A percentile compares a stretch with the other conserved stretches of the same genome.
Evolutionary conservation across 495 filamentous ascomycete species (phyloP).

Genomic region (Aspergillus funiculosus): DNA sequence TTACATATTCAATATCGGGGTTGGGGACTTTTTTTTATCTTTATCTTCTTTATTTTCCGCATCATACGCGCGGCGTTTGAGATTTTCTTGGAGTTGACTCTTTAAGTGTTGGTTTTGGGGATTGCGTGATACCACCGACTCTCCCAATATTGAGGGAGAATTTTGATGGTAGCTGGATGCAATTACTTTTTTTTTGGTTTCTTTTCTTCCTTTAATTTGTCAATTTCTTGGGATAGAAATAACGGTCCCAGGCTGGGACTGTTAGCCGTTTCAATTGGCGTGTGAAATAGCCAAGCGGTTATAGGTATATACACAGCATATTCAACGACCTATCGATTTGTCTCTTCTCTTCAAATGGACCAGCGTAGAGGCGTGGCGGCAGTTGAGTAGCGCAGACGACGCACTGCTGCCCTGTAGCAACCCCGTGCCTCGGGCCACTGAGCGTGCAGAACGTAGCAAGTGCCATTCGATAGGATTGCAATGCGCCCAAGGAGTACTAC

Average conservation of each 20-base stretch:
- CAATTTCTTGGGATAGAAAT: slow-evolving; percentile 14
- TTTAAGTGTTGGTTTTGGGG: slow-evolving; percentile 5
- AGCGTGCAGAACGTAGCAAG: slow-evolving; percentile 21
- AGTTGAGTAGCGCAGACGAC: slow-evolving; percentile 12
- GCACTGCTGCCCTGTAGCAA: slow-evolving; percentile 9
- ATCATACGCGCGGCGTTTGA: slow-evolving; percentile 22
- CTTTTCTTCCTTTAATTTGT: slow-evolving; percentile 1
- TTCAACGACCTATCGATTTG: slow-evolving; percentile 13
- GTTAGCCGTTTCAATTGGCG: slow-evolving; percentile 15
- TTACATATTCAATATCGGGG: slow-evolving; percentile 16
- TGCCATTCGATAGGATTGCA: slow-evolving; percentile 16
- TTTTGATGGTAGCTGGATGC: slow-evolving; percentile 8
- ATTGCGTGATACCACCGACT: slow-evolving; percentile 2
- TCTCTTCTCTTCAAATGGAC: neutral
- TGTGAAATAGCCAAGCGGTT: slow-evolving; percentile 20
- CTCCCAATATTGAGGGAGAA: neutral
- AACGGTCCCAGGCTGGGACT: slow-evolving; percentile 5
- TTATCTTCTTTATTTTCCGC: slow-evolving; percentile 9
- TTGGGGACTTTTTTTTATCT: slow-evolving; percentile 10
- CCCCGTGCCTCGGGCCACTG: slow-evolving; percentile 10
- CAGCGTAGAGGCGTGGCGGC: slow-evolving; percentile 1
- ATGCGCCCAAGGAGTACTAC: no score
- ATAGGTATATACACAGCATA: slow-evolving; percentile 22
- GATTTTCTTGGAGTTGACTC: slow-evolving; percentile 13
- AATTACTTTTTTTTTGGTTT: slow-evolving; percentile 8